phyloP scores from a whole-genome alignment of 768 basidiomycete genomes.

The Leccinum imitatum region DNA sequence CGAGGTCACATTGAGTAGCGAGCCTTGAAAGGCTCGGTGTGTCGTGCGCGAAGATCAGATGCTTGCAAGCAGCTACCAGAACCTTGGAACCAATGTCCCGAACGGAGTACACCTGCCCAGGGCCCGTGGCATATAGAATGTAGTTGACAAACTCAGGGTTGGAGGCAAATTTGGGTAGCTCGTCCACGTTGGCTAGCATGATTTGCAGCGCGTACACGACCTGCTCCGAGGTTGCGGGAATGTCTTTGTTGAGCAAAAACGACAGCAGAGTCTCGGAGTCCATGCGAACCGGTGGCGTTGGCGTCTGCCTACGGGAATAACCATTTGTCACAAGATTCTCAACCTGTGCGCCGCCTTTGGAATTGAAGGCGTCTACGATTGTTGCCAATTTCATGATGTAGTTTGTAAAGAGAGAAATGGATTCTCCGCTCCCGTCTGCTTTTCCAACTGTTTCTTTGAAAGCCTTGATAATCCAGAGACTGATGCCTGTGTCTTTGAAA shows the following conservation, averaged over 20 bases:
- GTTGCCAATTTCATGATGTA: slow-evolving; percentile 4
- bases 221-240: background rate
- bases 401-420: background rate
- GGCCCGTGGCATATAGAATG: slow-evolving; percentile 1
- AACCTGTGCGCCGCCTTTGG: background rate
- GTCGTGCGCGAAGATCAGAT: no score
- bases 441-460: background rate
- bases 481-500: background rate
- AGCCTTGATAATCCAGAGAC: background rate
- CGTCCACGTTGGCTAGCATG: slow-evolving; percentile 1
- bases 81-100: slow-evolving; percentile 1
- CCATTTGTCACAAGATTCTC: background rate
- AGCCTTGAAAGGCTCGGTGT: no score
- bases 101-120: slow-evolving; percentile 4
- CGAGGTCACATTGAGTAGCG: no score
- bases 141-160: slow-evolving; percentile 6
- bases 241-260: slow-evolving; percentile 5
- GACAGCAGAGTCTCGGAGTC: background rate
- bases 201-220: slow-evolving; percentile 4
- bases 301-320: background rate
- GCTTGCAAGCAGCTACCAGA: background rate
- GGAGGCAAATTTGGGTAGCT: background rate
- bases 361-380: background rate
- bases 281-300: background rate
- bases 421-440: background rate